Evolutionary conservation across 345 rosid species (phyloP).

Genomic region (Fremontodendron californicum): DNA sequence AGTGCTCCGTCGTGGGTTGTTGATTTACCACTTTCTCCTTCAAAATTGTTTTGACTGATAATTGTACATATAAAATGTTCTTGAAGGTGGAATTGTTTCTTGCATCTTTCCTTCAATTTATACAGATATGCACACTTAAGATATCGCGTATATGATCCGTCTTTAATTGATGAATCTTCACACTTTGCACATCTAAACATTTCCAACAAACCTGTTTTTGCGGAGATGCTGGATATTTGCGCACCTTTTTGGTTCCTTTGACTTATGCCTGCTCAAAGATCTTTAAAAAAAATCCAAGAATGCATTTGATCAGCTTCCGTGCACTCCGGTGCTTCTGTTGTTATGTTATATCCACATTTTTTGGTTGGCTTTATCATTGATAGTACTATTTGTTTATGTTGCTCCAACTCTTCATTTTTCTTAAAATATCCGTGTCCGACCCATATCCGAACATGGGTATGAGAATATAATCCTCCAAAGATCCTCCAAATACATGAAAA

Average conservation of each 20-base stretch:
- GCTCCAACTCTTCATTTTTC: too few species aligned
- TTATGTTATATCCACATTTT: background rate
- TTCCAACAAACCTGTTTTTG: background rate
- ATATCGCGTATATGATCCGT: background rate
- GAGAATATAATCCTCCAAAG: too few species aligned
- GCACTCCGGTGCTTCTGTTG: background rate
- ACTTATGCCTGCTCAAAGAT: background rate
- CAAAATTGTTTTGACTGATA: background rate
- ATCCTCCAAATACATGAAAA: too few species aligned
- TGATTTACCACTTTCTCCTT: background rate
- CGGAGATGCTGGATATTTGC: background rate
- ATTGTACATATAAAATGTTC: background rate
- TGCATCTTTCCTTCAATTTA: background rate
- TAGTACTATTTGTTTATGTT: background rate
- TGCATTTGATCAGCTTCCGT: background rate
- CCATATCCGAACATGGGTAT: too few species aligned
- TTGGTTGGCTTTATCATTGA: background rate
- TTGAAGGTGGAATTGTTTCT: background rate
- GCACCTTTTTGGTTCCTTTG: background rate
- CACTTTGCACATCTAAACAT: background rate
- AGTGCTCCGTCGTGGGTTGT: background rate
- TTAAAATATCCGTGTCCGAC: too few species aligned
- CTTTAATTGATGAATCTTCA: background rate
- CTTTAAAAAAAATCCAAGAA: background rate
- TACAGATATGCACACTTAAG: background rate